Conservation (phyloP, 2,329 filamentous ascomycete genomes). For the Alternaria incomplexa region DNA sequence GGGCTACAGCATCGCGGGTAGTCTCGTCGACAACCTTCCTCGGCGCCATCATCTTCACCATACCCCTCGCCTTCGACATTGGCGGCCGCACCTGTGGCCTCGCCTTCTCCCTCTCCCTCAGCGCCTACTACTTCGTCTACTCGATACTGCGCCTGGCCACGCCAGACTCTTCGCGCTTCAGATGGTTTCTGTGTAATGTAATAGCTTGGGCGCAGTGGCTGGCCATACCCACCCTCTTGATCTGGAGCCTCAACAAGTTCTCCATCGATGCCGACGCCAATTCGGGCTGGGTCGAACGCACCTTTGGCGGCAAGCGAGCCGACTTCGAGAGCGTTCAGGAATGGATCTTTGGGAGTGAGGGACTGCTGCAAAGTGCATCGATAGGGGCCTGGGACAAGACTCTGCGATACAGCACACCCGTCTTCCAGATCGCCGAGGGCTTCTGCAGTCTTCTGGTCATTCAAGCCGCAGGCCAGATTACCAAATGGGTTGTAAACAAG, state of each 20-base stretch:
- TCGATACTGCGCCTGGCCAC: constrained; percentile 81
- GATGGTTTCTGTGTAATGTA: constrained; percentile 71
- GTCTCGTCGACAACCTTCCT: constrained; percentile 85
- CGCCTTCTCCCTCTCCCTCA: constrained; percentile 88
- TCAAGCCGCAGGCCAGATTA: constrained; percentile 92
- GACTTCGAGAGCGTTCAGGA: constrained; percentile 72
- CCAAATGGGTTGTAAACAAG: constrained; percentile 90
- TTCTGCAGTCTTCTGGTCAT: constrained; percentile 97
- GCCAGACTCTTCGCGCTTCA: constrained; percentile 76
- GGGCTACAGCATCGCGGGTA: constrained; percentile 72
- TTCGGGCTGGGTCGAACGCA: constrained; percentile 79
- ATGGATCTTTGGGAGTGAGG: constrained; percentile 88
- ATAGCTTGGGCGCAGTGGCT: constrained; percentile 84
- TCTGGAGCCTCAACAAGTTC: constrained; percentile 95
- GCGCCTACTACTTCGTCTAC: constrained; percentile 88
- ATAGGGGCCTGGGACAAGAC: constrained; percentile 89
- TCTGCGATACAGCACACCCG: constrained; percentile 86
- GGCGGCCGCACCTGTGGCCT: constrained; percentile 92
- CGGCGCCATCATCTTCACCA: constrained; percentile 89
- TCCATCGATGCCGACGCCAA: constrained; percentile 81
- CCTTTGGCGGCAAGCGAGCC: constrained; percentile 70
- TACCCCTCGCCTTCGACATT: constrained; percentile 97
- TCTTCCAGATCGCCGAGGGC: constrained; percentile 93
- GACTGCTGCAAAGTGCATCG: constrained; percentile 78
- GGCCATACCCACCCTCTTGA: constrained; percentile 82